These are phyloP conservation scores for Anthracocystis walkeri DNA, from an alignment of 1,284 basidiomycete genomes.

Conservation along the genomic window DNA sequence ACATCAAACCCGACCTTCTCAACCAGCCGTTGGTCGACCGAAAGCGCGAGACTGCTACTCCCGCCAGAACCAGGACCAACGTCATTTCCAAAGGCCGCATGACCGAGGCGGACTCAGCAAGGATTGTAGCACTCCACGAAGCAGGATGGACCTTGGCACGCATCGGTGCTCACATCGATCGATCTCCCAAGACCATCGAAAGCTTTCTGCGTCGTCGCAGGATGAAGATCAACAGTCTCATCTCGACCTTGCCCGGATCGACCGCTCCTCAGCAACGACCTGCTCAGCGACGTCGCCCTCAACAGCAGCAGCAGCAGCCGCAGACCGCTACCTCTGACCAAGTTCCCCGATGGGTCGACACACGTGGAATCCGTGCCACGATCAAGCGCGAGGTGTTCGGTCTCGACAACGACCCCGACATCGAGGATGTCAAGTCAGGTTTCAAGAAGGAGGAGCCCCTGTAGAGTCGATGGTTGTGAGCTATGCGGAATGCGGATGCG, in stretches of 20 bases:
- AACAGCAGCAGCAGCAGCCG: neutral
- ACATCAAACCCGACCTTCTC: neutral
- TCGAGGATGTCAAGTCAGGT: conserved; percentile 9
- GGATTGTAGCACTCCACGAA: conserved; percentile 19
- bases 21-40: neutral
- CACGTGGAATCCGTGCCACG: no score
- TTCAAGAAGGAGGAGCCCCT: conserved; percentile 18
- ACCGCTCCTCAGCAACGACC: neutral
- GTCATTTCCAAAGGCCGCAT: neutral
- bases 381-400: neutral
- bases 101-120: conserved; percentile 6
- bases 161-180: conserved; percentile 16
- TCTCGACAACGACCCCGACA: conserved; percentile 1
- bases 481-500: neutral
- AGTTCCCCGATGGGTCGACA: no score
- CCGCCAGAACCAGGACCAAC: neutral
- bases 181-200: conserved; percentile 1
- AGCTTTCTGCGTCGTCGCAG: conserved; percentile 12
- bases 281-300: neutral
- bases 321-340: neutral
- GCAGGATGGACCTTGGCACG: neutral
- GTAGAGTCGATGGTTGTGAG: neutral
- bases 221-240: neutral
- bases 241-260: conserved; percentile 5
- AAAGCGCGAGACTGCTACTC: neutral